Conservation (phyloP, 306 rosid genomes). For the Morella rubra region DNA sequence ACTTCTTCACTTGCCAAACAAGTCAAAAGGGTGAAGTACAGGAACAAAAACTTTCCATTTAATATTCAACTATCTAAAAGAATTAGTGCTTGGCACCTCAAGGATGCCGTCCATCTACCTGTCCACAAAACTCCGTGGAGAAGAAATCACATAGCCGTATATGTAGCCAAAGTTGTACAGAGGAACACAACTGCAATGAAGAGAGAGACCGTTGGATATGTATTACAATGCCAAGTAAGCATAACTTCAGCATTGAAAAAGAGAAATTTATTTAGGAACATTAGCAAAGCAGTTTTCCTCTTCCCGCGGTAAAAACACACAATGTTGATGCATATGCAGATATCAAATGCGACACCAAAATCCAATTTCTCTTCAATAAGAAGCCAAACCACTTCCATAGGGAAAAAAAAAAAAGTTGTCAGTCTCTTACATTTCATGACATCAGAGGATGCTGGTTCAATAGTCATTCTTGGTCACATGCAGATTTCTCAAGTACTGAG, state of each 20-base stretch:
- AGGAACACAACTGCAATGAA: slow-evolving; percentile 86
- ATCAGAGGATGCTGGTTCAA: not conserved
- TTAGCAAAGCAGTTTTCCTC: not conserved
- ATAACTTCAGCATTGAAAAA: slow-evolving; percentile 61
- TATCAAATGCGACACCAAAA: not conserved
- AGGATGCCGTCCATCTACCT: slow-evolving; percentile 70
- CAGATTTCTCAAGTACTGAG: not conserved
- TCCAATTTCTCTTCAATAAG: not conserved
- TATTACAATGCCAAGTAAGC: slow-evolving; percentile 25
- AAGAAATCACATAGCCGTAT: slow-evolving; percentile 78
- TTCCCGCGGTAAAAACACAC: too few species aligned
- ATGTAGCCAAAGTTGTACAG: slow-evolving; percentile 82
- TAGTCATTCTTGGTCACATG: not conserved
- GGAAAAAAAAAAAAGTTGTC: not conserved
- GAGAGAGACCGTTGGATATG: slow-evolving; percentile 29
- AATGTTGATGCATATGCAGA: not conserved
- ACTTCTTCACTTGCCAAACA: slow-evolving; percentile 21
- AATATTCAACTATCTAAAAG: slow-evolving; percentile 28
- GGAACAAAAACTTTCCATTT: not conserved
- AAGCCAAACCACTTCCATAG: not conserved
- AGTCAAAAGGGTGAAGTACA: not conserved
- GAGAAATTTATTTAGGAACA: slow-evolving; percentile 23
- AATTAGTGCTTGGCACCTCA: slow-evolving; percentile 57
- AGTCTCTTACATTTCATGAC: not conserved
- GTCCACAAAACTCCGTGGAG: slow-evolving; percentile 93